Evolutionary conservation across 306 rosid species (phyloP).

Genomic region (Cicer arietinum): DNA sequence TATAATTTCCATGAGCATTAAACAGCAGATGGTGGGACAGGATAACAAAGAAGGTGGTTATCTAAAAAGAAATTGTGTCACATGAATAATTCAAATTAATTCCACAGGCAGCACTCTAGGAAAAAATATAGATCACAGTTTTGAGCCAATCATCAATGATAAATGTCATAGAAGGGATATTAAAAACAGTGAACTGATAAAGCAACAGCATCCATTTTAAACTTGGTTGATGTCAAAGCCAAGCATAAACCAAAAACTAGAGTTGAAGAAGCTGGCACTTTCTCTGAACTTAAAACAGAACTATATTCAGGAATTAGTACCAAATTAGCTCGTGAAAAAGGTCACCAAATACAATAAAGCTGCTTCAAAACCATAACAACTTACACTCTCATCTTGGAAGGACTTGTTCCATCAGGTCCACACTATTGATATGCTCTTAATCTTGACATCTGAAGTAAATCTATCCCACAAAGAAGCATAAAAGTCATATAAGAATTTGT

Average conservation of each 20-base stretch:
- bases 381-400: constrained; percentile 96
- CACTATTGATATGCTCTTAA: constrained; percentile 91
- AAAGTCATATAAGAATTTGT: constrained; percentile 26
- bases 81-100: constrained; percentile 16
- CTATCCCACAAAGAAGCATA: constrained; percentile 51
- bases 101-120: not conserved
- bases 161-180: not conserved
- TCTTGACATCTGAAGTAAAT: constrained; percentile 95
- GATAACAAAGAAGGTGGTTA: constrained; percentile 17
- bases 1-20: constrained; percentile 4
- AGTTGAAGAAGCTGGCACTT: constrained; percentile 1
- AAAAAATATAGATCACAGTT: constrained; percentile 1
- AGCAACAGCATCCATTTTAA: constrained; percentile 21
- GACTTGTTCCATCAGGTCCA: constrained; percentile 85
- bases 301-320: not conserved
- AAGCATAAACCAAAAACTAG: constrained; percentile 17
- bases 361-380: constrained; percentile 43
- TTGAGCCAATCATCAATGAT: not conserved
- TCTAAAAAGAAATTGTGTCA: not conserved
- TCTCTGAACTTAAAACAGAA: constrained; percentile 27
- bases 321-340: not conserved
- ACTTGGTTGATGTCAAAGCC: constrained; percentile 20
- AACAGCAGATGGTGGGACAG: constrained; percentile 18
- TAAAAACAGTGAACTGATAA: constrained; percentile 27
- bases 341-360: constrained; percentile 33